Conservation (phyloP, 2,329 filamentous ascomycete species). For the Nemania sp. region DNA sequence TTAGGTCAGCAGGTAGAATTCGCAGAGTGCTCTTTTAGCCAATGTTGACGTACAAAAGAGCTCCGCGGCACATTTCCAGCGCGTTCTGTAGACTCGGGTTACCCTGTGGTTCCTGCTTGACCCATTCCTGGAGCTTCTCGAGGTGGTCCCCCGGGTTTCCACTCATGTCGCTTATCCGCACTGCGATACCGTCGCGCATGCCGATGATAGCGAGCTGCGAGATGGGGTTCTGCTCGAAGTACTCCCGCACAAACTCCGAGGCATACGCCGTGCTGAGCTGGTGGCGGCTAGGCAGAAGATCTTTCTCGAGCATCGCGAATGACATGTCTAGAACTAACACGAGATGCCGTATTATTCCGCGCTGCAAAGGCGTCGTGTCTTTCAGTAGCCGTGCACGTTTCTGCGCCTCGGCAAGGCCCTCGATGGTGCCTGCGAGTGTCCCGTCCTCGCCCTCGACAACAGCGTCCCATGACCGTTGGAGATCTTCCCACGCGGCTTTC, state of each 20-base stretch:
- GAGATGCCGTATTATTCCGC: slow-evolving; percentile 97
- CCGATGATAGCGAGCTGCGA: slow-evolving; percentile 93
- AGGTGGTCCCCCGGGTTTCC: slow-evolving; percentile 93
- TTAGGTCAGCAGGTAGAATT: slow-evolving; percentile 27
- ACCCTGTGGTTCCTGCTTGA: slow-evolving; percentile 75
- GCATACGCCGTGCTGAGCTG: slow-evolving; percentile 85
- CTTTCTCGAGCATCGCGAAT: slow-evolving; percentile 94
- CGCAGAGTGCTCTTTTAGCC: slow-evolving; percentile 11
- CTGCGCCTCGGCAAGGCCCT: slow-evolving; percentile 81
- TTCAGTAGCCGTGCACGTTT: slow-evolving; percentile 85
- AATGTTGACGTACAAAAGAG: slow-evolving; percentile 74
- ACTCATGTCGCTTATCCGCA: slow-evolving; percentile 87
- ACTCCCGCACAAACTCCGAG: slow-evolving; percentile 89
- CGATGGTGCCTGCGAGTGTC: slow-evolving; percentile 76
- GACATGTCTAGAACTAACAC: slow-evolving; percentile 93
- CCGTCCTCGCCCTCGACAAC: slow-evolving; percentile 84
- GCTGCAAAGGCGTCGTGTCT: slow-evolving; percentile 94
- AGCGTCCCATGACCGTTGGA: slow-evolving; percentile 77
- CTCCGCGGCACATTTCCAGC: slow-evolving; percentile 92
- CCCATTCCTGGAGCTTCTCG: slow-evolving; percentile 76
- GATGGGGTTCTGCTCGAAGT: slow-evolving; percentile 98
- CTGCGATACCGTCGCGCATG: slow-evolving; percentile 91
- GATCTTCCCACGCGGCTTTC: slow-evolving; percentile 74
- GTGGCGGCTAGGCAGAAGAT: slow-evolving; percentile 89
- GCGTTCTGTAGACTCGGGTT: slow-evolving; percentile 91